A percentile compares a stretch with the other conserved stretches of the same genome.
Conservation (phyloP, 805 yeast species). For the Zygosaccharomyces kombuchaensis region DNA sequence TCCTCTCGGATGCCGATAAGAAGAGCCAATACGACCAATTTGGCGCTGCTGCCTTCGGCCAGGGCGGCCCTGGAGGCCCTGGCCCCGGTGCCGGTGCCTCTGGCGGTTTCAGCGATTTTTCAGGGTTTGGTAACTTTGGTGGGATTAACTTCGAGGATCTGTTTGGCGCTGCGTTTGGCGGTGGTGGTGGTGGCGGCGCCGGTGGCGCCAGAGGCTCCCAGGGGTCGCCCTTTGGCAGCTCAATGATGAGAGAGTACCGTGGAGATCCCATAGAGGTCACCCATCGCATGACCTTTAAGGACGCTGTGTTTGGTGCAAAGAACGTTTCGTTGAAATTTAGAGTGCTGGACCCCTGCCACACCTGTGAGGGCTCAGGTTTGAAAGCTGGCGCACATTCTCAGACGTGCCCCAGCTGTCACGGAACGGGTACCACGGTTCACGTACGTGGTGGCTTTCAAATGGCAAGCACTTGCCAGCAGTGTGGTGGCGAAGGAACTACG, state of each 20-base stretch:
- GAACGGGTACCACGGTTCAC: slow-evolving; percentile 88
- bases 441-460: slow-evolving; percentile 91
- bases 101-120: slow-evolving; percentile 37
- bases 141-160: slow-evolving; percentile 57
- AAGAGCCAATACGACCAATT: slow-evolving; percentile 86
- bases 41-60: slow-evolving; percentile 82
- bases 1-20: slow-evolving; percentile 78
- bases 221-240: slow-evolving; percentile 7
- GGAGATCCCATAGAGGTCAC: slow-evolving; percentile 87
- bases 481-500: slow-evolving; percentile 85
- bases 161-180: slow-evolving; percentile 52
- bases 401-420: slow-evolving; percentile 85
- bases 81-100: slow-evolving; percentile 41
- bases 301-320: slow-evolving; percentile 75
- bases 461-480: slow-evolving; percentile 85
- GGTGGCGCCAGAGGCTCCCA: slow-evolving; percentile 24
- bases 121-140: slow-evolving; percentile 41
- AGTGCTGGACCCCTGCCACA: slow-evolving; percentile 68
- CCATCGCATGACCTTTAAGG: slow-evolving; percentile 73
- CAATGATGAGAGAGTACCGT: slow-evolving; percentile 61
- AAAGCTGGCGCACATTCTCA: slow-evolving; percentile 63
- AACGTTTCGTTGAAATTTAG: slow-evolving; percentile 62
- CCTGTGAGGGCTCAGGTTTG: slow-evolving; percentile 84
- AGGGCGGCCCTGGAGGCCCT: slow-evolving; percentile 47
- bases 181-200: slow-evolving; percentile 34